These are phyloP conservation scores for Trametes sanguinea DNA, from an alignment of 768 basidiomycete genomes.

Conservation along the genomic window DNA sequence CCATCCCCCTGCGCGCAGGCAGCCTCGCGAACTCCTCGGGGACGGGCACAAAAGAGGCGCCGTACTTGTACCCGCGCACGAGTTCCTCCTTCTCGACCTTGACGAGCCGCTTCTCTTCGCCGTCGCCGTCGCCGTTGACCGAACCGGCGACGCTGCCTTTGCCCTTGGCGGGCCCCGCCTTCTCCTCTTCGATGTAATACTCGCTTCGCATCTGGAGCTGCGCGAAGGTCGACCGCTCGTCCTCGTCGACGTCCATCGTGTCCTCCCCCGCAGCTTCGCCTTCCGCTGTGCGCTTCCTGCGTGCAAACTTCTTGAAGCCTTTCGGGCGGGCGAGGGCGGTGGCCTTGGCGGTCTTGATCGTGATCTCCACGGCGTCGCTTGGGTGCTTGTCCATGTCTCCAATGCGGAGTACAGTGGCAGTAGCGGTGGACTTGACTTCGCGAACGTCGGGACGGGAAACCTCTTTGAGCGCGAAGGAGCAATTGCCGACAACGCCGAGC, in stretches of 20 bases:
- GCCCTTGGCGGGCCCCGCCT: slow-evolving; percentile 37
- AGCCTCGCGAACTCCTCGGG: slow-evolving; percentile 81
- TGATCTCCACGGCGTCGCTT: slow-evolving; percentile 75
- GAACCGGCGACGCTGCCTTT: slow-evolving; percentile 22
- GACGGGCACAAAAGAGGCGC: slow-evolving; percentile 83
- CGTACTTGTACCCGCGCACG: slow-evolving; percentile 84
- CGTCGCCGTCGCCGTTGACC: slow-evolving; percentile 35
- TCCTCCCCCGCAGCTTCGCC: slow-evolving; percentile 31
- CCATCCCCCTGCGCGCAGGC: slow-evolving; percentile 80
- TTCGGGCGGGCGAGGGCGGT: slow-evolving; percentile 71
- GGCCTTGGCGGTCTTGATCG: slow-evolving; percentile 77
- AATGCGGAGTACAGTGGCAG: slow-evolving; percentile 68
- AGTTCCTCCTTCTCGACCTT: slow-evolving; percentile 80
- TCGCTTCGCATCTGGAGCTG: slow-evolving; percentile 50
- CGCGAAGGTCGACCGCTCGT: slow-evolving; percentile 42
- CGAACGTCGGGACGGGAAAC: slow-evolving; percentile 64
- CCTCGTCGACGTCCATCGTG: slow-evolving; percentile 36
- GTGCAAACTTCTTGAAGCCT: slow-evolving; percentile 75
- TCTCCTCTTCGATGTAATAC: slow-evolving; percentile 55
- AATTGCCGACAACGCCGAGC: slow-evolving; percentile 61
- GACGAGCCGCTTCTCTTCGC: slow-evolving; percentile 40
- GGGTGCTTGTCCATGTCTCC: slow-evolving; percentile 70
- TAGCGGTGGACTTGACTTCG: slow-evolving; percentile 63
- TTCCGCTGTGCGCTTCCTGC: slow-evolving; percentile 38
- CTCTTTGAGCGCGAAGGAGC: slow-evolving; percentile 64